Base-by-base conservation (phyloP, 352 stramenopile genomes). In the Phytopythium boreale region DNA sequence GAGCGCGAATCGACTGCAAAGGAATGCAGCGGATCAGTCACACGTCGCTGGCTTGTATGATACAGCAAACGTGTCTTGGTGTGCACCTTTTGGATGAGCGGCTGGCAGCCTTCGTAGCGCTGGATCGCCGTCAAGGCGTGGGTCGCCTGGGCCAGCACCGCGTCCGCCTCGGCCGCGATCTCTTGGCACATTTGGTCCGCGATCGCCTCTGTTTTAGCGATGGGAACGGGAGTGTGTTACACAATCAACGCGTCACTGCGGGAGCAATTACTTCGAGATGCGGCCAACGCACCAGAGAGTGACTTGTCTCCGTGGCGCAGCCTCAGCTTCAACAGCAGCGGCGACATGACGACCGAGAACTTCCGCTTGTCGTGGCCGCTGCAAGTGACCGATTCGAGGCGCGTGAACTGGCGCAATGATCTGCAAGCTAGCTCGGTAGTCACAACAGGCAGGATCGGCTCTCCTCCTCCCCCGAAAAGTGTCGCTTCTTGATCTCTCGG, bases 81-180 rank as follows among this genome's bases (percentile, higher is more conserved):
- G 29, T 34, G 29, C 62, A 64, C 79, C 62, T 71, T 75, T 56
- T 85, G 79, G 43, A 88, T 81, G 14, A 84, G 64, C 11, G 69
- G 37, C 15, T 82, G 69, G 59, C 77, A 88, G 36, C 79, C 74
- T 4, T 77, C 60, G 61, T 88, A 88, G 46, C 63, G 61, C 63
- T 86, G 68, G 34, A 80, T 67, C 68, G 66, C 43, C 22, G 46
- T 34, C 34, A 86, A 49, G 27, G 76, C 72, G 27, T 59, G 68
- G 34, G 71, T 72, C 17, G 74, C 67, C 36, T 74, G 72, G 24
- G 58, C 50, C 26, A 86, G 65, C 36, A 86, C 64, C 20, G 73
- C 70, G 47, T 82, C 74, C 29, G 77, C 62, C 37, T 79, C 69
- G 4, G 67, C 46, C 34, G 79, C 67, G 52, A 82, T 62, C 3